Percentiles rank a stretch among this genome's conserved stretches.
These are phyloP conservation scores for Cucurbita pepo DNA, from an alignment of 306 rosid genomes.

Conservation along the genomic window DNA sequence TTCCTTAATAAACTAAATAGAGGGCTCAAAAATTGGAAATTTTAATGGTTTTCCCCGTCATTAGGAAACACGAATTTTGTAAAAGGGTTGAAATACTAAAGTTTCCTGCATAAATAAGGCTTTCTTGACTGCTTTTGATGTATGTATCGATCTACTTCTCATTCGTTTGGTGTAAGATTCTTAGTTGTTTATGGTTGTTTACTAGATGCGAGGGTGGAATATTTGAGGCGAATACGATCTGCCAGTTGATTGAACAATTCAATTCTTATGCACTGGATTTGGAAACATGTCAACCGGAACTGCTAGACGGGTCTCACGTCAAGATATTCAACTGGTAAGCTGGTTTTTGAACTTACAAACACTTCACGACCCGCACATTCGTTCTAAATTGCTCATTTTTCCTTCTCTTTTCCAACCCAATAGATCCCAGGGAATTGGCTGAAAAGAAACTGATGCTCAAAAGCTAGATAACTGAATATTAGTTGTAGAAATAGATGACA, in stretches of 20 bases:
- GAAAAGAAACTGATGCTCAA: too few relatives aligned
- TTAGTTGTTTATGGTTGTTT: background rate
- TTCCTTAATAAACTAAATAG: background rate
- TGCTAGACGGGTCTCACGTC: conserved; percentile 60
- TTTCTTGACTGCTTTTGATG: background rate
- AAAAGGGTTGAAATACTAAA: background rate
- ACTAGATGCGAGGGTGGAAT: background rate
- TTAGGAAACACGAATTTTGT: background rate
- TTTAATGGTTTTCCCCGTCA: background rate
- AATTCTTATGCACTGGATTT: background rate
- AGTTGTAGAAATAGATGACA: background rate
- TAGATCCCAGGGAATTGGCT: background rate
- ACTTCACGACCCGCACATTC: background rate
- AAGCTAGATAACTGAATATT: background rate
- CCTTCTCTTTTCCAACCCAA: background rate
- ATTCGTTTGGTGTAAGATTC: background rate
- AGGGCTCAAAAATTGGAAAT: background rate
- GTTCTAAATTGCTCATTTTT: background rate
- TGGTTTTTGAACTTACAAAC: background rate
- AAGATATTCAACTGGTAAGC: conserved; percentile 82
- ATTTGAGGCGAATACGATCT: background rate
- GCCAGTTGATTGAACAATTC: background rate
- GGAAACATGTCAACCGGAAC: conserved; percentile 62
- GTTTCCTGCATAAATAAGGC: background rate
- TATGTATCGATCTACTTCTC: background rate